A percentile compares a stretch with the other conserved stretches of the same genome.
Evolutionary conservation across 2,329 filamentous ascomycete species (phyloP).

Genomic region (Scorias spongiosa): DNA sequence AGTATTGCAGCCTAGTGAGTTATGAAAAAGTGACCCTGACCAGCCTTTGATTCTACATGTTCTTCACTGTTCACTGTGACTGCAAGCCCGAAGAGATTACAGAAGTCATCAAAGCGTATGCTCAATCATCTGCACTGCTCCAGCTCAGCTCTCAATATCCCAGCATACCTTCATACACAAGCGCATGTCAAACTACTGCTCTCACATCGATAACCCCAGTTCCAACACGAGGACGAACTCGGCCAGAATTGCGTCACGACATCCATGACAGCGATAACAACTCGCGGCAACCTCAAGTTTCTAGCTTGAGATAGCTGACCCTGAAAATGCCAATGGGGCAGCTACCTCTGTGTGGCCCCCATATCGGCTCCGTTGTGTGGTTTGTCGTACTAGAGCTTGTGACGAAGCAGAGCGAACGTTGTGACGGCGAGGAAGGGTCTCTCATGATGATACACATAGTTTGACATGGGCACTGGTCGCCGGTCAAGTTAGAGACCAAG

Average conservation of each 20-base stretch:
- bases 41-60: no score
- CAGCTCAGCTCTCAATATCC: conserved; percentile 14
- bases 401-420: conserved; percentile 19
- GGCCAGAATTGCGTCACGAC: conserved; percentile 30
- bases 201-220: conserved; percentile 18
- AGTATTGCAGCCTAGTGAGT: no score
- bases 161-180: conserved; percentile 23
- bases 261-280: conserved; percentile 29
- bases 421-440: conserved; percentile 23
- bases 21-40: no score
- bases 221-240: conserved; percentile 25
- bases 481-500: not conserved
- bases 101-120: not conserved
- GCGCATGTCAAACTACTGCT: conserved; percentile 18
- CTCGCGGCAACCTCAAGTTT: conserved; percentile 27
- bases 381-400: conserved; percentile 30
- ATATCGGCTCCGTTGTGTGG: conserved; percentile 25
- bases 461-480: not conserved
- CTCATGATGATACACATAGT: conserved; percentile 26
- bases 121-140: conserved; percentile 21
- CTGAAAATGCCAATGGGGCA: conserved; percentile 30
- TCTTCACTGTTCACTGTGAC: no score
- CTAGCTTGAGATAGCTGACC: conserved; percentile 29
- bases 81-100: no score
- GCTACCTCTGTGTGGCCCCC: conserved; percentile 21